Evolutionary conservation across 108 stramenopile species (phyloP), one percentile per base, ranked within the genome.

Genomic region (Cylindrotheca closterium): DNA sequence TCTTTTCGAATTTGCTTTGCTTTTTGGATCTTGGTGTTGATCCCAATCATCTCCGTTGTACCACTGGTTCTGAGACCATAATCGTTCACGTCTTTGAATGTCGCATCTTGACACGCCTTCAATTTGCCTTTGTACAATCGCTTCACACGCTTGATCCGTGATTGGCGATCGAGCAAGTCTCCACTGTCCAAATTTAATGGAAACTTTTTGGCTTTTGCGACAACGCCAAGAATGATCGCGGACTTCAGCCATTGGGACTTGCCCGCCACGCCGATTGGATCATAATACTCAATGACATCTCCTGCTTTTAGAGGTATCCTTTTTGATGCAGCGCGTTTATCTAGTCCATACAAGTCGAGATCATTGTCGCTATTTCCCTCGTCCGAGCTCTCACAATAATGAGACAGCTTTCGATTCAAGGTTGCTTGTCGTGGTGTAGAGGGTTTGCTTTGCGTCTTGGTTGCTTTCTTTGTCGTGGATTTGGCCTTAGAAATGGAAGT

Each of bases 201-300:
- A 4, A 49, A 24, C 3, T 3, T 15, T 58, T 42, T 42, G 37
- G 7, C 30, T 42, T 58, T 67, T 4, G 55, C 7, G 32, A 22
- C 32, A 42, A 67, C 27, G 4, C 45, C 42, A 8, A 34, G 7
- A 34, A 67, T 47, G 3, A 2, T 58, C 15, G 42, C 37, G 10
- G 10, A 10, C 37, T 15, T 7, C 7, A 42, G 37, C 37, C 21
- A 51, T 5, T 23, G 51, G 8, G 7, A 17, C 4, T 58, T 55
- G 23, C 66, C 66, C 30, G 30, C 23, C 3, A 58, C 53, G 4
- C 32, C 30, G 33, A 18, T 33, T 8, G 57, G 55, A 3, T 55
- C 8, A 31, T 67, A 67, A 22, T 48, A 67, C 34, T 56, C 42
- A 12, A 67, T 17, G 19, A 67, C 25, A 67, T 67, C 66, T n/a